Percentiles rank a stretch among this genome's conserved stretches.
Conservation (phyloP, 768 basidiomycete species). For the Symmetrospora coprosmae region DNA sequence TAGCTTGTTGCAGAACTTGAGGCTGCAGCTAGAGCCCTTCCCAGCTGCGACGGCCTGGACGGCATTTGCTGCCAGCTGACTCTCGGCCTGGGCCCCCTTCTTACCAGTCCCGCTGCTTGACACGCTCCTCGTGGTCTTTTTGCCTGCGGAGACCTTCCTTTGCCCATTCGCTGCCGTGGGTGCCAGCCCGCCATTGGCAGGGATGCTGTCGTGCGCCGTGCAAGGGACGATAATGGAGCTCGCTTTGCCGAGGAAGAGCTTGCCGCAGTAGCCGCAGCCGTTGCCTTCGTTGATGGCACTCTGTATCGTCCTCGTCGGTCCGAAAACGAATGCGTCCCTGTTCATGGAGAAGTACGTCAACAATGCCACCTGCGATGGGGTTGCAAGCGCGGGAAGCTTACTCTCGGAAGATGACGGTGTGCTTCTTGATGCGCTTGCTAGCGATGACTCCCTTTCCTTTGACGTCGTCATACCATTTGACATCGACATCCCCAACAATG, state of each 20-base stretch:
- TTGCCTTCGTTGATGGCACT: slow-evolving; percentile 6
- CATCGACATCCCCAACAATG: neutral
- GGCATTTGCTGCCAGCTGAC: neutral
- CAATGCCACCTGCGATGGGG: neutral
- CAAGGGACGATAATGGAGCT: neutral
- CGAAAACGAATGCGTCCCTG: slow-evolving; percentile 18
- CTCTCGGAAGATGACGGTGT: slow-evolving; percentile 13
- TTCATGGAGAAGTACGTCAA: neutral
- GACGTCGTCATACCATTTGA: neutral
- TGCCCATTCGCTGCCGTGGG: neutral
- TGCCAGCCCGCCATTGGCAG: neutral
- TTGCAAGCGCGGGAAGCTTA: neutral
- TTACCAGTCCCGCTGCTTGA: too few species aligned
- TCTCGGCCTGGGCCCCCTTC: neutral
- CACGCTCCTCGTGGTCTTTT: too few species aligned
- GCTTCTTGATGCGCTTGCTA: neutral
- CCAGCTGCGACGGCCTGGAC: neutral
- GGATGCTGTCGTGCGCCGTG: neutral
- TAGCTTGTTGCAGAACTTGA: slow-evolving; percentile 19
- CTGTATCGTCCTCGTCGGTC: slow-evolving; percentile 10
- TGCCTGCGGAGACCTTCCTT: neutral
- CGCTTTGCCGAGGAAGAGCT: neutral
- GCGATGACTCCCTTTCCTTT: slow-evolving; percentile 2
- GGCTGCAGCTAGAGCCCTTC: neutral
- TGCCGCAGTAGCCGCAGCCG: slow-evolving; percentile 5